Base-by-base conservation (phyloP, 1,284 basidiomycete genomes). In the Trametes pubescens region DNA sequence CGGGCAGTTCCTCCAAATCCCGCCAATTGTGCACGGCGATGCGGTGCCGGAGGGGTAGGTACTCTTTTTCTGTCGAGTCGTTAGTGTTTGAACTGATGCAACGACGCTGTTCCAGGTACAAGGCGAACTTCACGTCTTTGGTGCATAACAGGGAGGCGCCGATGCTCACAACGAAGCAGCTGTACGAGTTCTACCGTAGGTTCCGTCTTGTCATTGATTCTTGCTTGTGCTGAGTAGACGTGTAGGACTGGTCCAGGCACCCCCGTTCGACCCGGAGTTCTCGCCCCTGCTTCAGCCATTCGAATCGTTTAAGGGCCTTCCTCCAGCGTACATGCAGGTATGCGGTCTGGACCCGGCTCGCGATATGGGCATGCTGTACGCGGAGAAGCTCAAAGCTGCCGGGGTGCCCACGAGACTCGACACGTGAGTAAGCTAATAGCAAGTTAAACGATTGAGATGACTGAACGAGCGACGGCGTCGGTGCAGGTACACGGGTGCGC, bases 361-460 rank as follows among this genome's bases (percentile, higher is more conserved):
- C 2, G 72, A 72, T 44, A 69, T 68, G n/a, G 64, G 64, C 3
- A 55, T 74, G 22, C 57, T 71, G 14, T 74, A 73, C 49, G 61
- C 44, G 2, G 56, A 58, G 14, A 44, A 68, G 29, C 43, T 72
- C 13, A 55, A 64, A 13, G 67, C 66, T 34, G 61, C 54, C 9
- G 65, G 64, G 13, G 59, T 69, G 4, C 38, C 57, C 34, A 70
- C 67, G 8, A 57, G 63, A 56, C 54, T 71, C 4, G 66, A 72
- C n/a, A 48, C 69, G 69, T 72, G 14, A 51, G 72, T 62, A 16
- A n/a, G 26, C 5, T 22, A 4, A 22, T n/a, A 1, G 18, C 5
- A 10, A 18, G 10, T 21, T 2, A 6, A 26, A 29, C 38, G 14
- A 10, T 5, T 14, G 14, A 2, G 37, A 18, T 24, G 10, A 16